phyloP scores from a whole-genome alignment of 495 filamentous ascomycete genomes.

The Pseudomonodictys pantanalensis region DNA sequence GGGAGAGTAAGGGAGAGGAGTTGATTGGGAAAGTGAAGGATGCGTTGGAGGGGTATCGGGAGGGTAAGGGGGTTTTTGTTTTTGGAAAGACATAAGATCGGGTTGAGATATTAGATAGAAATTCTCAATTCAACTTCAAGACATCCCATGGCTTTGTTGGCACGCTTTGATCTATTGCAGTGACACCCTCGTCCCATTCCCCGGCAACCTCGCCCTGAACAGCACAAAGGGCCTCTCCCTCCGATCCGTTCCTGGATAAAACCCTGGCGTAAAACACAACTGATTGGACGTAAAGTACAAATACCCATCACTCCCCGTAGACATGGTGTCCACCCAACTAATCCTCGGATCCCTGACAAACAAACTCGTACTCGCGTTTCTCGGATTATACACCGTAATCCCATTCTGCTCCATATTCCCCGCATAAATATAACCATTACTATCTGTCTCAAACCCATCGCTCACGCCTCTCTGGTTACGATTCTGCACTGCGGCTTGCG shows the following conservation, averaged over 20 bases:
- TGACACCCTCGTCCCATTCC: slow-evolving; percentile 10
- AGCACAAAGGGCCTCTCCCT: slow-evolving; percentile 9
- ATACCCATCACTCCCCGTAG: slow-evolving; percentile 8
- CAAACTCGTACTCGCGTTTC: slow-evolving; percentile 39
- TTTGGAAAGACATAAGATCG: slow-evolving; percentile 59
- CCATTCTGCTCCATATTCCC: slow-evolving; percentile 46
- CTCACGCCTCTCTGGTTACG: slow-evolving; percentile 35
- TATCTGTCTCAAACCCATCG: slow-evolving; percentile 43
- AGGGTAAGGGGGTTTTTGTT: slow-evolving; percentile 86
- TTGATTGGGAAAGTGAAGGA: slow-evolving; percentile 31
- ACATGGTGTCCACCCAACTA: slow-evolving; percentile 41
- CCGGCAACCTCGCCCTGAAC: slow-evolving; percentile 9
- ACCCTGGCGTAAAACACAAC: not conserved
- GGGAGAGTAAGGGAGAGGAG: slow-evolving; percentile 64
- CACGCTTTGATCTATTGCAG: not conserved
- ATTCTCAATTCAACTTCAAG: too few relatives aligned
- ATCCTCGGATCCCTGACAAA: slow-evolving; percentile 44
- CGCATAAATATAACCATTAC: slow-evolving; percentile 41
- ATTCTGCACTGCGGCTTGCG: slow-evolving; percentile 32
- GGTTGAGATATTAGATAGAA: too few relatives aligned
- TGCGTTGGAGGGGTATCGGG: slow-evolving; percentile 36
- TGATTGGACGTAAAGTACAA: slow-evolving; percentile 20
- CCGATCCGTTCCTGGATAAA: slow-evolving; percentile 16
- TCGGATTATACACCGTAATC: slow-evolving; percentile 44
- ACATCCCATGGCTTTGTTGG: too few relatives aligned